phyloP scores from a whole-genome alignment of 2,329 filamentous ascomycete genomes.

The Hypoxylon rubiginosum region DNA sequence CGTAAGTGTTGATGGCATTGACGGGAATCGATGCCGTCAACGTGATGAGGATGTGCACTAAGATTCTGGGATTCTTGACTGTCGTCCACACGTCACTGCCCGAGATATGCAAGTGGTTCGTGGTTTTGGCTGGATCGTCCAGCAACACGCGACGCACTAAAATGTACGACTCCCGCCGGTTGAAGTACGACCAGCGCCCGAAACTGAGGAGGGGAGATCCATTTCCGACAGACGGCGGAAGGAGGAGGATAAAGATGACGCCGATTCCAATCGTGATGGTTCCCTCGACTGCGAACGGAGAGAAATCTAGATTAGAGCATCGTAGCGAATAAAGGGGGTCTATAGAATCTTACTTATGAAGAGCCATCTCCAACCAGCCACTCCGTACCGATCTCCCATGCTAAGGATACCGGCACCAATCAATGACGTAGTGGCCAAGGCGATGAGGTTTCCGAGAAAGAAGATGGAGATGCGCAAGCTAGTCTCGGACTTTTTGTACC shows the following conservation, averaged over 20 bases:
- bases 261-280: conserved; percentile 50
- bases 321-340: neutral
- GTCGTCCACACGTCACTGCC: conserved; percentile 54
- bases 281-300: conserved; percentile 45
- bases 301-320: neutral
- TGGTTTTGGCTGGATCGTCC: conserved; percentile 58
- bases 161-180: conserved; percentile 58
- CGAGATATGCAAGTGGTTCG: conserved; percentile 54
- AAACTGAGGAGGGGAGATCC: conserved; percentile 53
- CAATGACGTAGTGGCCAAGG: conserved; percentile 63
- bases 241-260: conserved; percentile 56
- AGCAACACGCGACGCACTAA: conserved; percentile 57
- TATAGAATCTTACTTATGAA: conserved; percentile 57
- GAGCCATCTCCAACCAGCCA: conserved; percentile 66
- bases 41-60: conserved; percentile 48
- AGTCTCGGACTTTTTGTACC: conserved; percentile 62
- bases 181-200: conserved; percentile 59
- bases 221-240: conserved; percentile 56
- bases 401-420: conserved; percentile 63
- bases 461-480: conserved; percentile 63
- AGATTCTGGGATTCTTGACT: conserved; percentile 47
- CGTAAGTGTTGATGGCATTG: conserved; percentile 48
- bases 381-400: conserved; percentile 56
- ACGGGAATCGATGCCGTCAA: conserved; percentile 41
- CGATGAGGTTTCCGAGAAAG: conserved; percentile 68